Evolutionary conservation across 1,284 basidiomycete genomes (phyloP).

Genomic region (Ganoderma lucidum): DNA sequence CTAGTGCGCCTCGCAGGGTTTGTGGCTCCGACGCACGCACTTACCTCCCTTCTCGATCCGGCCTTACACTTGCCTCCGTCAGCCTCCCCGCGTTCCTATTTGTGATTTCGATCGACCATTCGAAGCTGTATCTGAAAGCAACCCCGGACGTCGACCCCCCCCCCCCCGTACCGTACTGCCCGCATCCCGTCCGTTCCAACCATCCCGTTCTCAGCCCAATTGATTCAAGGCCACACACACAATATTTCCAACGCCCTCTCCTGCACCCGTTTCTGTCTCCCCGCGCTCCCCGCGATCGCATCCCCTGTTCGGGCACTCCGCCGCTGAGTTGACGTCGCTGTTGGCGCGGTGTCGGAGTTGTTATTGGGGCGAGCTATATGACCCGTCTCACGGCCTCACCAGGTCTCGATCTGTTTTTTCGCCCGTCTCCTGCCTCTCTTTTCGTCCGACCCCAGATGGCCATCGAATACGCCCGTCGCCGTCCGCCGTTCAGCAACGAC

Average conservation of each 20-base stretch:
- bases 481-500: conserved; percentile 18
- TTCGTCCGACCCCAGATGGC: conserved; percentile 32
- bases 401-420: conserved; percentile 27
- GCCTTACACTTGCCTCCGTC: not conserved
- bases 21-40: conserved; percentile 16
- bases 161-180: conserved; percentile 19
- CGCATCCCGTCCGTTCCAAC: conserved; percentile 27
- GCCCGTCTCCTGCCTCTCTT: conserved; percentile 25
- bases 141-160: conserved; percentile 15
- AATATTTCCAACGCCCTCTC: conserved; percentile 13
- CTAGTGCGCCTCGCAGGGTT: conserved; percentile 10
- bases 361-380: conserved; percentile 29
- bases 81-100: not conserved
- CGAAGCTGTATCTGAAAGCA: conserved; percentile 19
- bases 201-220: conserved; percentile 12
- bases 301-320: conserved; percentile 33
- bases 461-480: conserved; percentile 26
- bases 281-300: conserved; percentile 23
- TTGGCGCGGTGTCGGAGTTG: conserved; percentile 39
- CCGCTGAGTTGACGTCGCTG: conserved; percentile 41
- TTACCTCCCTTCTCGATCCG: not conserved
- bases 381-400: conserved; percentile 30
- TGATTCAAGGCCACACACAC: not conserved
- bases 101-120: not conserved
- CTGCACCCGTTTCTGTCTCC: conserved; percentile 12